Base-by-base conservation (phyloP, 768 basidiomycete species). In the Tubosaeta sp. region DNA sequence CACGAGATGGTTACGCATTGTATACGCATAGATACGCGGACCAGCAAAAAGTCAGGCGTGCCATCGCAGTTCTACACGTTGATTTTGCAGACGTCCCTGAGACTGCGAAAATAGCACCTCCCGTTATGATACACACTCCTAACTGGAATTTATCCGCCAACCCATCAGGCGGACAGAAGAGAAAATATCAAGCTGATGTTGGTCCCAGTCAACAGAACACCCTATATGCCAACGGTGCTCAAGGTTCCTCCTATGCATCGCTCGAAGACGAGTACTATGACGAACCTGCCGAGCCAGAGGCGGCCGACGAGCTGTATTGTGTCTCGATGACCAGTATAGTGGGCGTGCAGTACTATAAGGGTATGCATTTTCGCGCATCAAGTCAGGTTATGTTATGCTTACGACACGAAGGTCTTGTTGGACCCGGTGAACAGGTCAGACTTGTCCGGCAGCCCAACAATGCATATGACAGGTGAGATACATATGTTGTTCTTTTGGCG, bases 331-430 rank as follows among this genome's bases (percentile, higher is more conserved):
- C 85, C 0, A 83, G 78, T 43, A 80, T 91, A 10, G 92, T 94
- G 0, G 92, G 92, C 0, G 73, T 94, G 13, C 89, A 91, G 63
- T 91, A 94, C 61, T 94, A 94, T 62, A 74, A 74, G 63, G 86
- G 86, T 81, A 32, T 1, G 67, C 57, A 10, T 4, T 17, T 41
- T 31, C 16, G 32, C 2, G 45, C 47, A 29, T 55, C 9, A 4
- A 31, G 11, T 46, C 47, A 31, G 5, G 33, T 19, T 34, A 8
- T 33, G 12, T n/a, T 26, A n/a, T 7, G 38, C 48, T 57, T 17
- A 61, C 51, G 17, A 43, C 19, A n/a, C 33, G n/a, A 51, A 83
- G 92, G 91, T 29, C 61, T 94, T 49, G 92, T 93, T 34, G 89
- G 84, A 14, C 67, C 80, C 2, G 89, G 87, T 19, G 91, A 95